These are phyloP conservation scores for Trichoderma afroharzianum DNA, from an alignment of 2,329 filamentous ascomycete genomes.

Conservation along the genomic window DNA sequence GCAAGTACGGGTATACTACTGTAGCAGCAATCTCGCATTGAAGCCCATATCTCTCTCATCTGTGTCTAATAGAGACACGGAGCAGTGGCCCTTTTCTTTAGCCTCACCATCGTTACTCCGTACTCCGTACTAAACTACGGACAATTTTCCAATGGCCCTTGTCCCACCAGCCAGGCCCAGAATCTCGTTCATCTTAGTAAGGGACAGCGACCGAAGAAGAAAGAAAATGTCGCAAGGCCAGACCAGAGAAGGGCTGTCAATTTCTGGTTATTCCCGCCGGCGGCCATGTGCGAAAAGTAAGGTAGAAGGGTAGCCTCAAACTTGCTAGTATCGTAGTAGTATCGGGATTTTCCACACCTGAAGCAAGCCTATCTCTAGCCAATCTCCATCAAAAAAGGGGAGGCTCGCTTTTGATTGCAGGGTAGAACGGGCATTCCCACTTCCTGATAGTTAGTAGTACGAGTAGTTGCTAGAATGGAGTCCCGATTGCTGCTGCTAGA, in stretches of 20 bases:
- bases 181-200: neutral
- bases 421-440: slow-evolving; percentile 8
- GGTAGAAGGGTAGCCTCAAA: neutral
- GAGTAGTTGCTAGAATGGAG: neutral
- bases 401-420: neutral
- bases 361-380: neutral
- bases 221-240: neutral
- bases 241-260: neutral
- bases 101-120: slow-evolving; percentile 3
- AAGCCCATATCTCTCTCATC: neutral
- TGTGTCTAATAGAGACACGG: neutral
- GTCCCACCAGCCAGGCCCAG: neutral
- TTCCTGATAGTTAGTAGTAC: neutral
- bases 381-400: slow-evolving; percentile 8
- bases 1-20: neutral
- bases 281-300: neutral
- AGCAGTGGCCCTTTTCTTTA: neutral
- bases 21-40: neutral
- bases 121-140: slow-evolving; percentile 9
- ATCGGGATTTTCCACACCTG: slow-evolving; percentile 1
- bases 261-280: neutral
- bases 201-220: neutral
- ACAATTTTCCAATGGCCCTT: slow-evolving; percentile 3
- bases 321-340: neutral
- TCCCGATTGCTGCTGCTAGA: neutral